phyloP scores from a whole-genome alignment of 345 rosid genomes.

The Conringia planisiliqua region DNA sequence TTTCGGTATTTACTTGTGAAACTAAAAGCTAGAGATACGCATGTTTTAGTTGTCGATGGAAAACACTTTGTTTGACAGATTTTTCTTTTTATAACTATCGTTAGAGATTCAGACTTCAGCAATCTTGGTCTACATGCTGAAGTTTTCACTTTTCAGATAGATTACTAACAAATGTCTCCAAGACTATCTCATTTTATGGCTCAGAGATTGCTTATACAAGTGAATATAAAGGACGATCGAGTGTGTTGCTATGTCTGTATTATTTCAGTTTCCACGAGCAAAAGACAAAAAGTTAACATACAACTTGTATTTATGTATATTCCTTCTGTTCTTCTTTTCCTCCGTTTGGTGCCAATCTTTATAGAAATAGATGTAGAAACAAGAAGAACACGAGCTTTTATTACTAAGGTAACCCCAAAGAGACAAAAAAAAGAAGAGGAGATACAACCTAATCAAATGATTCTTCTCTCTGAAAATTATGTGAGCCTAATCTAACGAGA shows the following conservation, averaged over 20 bases:
- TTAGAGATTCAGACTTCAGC: neutral
- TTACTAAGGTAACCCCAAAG: constrained; percentile 1
- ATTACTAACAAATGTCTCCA: neutral
- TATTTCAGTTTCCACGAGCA: neutral
- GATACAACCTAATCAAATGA: constrained; percentile 14
- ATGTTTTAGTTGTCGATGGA: constrained; percentile 1
- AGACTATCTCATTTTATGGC: neutral
- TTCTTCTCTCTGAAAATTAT: constrained; percentile 9
- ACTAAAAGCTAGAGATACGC: neutral
- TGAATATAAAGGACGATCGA: neutral
- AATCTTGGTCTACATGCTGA: neutral
- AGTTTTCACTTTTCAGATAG: too few species aligned
- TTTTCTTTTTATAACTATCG: neutral
- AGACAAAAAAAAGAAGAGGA: neutral
- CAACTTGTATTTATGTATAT: neutral
- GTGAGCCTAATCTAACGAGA: constrained; percentile 29
- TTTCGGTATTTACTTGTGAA: neutral
- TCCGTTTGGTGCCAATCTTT: neutral
- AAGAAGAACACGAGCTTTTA: constrained; percentile 5
- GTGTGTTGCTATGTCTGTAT: neutral
- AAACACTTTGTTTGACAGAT: neutral
- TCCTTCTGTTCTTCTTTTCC: neutral
- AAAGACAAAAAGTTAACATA: neutral
- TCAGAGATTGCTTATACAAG: neutral
- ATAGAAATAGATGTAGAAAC: neutral